These are phyloP conservation scores for Catharanthus roseus DNA, from an alignment of 257 asterid genomes.

Conservation along the genomic window DNA sequence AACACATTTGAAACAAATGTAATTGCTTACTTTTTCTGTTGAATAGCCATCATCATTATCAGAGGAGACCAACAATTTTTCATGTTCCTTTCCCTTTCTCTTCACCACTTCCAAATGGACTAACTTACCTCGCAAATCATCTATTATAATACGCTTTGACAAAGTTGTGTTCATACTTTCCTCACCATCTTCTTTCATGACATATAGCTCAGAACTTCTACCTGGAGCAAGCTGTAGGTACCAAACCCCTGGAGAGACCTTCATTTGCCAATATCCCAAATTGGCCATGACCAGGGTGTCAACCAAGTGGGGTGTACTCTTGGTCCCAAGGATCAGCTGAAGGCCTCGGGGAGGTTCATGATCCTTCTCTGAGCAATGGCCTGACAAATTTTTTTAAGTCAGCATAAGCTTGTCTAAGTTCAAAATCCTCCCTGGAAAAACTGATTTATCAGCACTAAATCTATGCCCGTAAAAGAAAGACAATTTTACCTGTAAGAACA, in stretches of 20 bases:
- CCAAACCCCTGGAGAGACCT: constrained; percentile 94
- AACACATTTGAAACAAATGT: constrained; percentile 3
- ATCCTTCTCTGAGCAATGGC: constrained; percentile 98
- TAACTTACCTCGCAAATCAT: constrained; percentile 84
- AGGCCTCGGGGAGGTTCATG: constrained; percentile 97
- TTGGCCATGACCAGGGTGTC: constrained; percentile 99
- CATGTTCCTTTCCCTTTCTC: constrained; percentile 88
- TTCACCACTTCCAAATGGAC: constrained; percentile 84
- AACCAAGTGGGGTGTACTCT: constrained; percentile 75
- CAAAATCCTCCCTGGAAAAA: background rate
- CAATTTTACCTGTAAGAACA: constrained; percentile 74
- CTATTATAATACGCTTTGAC: constrained; percentile 65
- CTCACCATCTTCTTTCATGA: constrained; percentile 66
- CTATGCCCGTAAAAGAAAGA: background rate
- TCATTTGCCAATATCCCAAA: constrained; percentile 99
- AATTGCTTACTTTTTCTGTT: constrained; percentile 29
- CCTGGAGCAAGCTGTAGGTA: constrained; percentile 97
- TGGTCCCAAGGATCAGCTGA: constrained; percentile 93
- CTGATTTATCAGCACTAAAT: background rate
- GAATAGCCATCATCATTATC: constrained; percentile 57
- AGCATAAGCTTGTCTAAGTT: background rate
- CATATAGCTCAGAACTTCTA: constrained; percentile 88
- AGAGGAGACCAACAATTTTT: constrained; percentile 63
- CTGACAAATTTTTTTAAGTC: constrained; percentile 31
- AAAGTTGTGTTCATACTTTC: constrained; percentile 45